Conservation (phyloP, 495 filamentous ascomycete species). For the Penicillium verhagenii region DNA sequence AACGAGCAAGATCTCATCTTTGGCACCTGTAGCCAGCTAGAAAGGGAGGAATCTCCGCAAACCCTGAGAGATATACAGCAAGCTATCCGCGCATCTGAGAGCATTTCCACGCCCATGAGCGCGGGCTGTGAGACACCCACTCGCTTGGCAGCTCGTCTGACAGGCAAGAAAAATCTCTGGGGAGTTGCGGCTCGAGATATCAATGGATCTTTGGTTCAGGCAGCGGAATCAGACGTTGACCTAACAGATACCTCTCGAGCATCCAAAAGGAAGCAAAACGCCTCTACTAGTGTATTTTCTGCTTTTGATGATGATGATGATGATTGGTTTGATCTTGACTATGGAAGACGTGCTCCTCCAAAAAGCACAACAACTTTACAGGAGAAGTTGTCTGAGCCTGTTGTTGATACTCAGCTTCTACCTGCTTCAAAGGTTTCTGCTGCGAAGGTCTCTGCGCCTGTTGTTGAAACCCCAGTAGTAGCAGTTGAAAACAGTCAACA, state of each 20-base stretch:
- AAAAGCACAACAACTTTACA: neutral
- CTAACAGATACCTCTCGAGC: constrained; percentile 27
- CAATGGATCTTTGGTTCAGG: constrained; percentile 57
- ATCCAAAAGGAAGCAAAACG: neutral
- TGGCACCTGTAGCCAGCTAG: constrained; percentile 89
- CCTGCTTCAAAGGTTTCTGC: neutral
- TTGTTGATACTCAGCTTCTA: neutral
- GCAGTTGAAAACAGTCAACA: neutral
- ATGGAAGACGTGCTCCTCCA: constrained; percentile 21
- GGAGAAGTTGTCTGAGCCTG: neutral
- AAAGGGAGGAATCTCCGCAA: constrained; percentile 68
- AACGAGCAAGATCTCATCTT: constrained; percentile 81
- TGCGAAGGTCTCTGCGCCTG: neutral
- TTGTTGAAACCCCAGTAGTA: neutral
- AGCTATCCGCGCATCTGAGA: constrained; percentile 64
- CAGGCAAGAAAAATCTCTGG: constrained; percentile 57
- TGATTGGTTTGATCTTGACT: constrained; percentile 37
- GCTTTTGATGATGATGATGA: constrained; percentile 9
- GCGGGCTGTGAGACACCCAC: neutral
- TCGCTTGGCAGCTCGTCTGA: constrained; percentile 26
- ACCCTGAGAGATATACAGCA: constrained; percentile 66
- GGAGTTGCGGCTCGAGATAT: constrained; percentile 62
- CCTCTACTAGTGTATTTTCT: neutral
- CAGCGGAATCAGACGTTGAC: constrained; percentile 57
- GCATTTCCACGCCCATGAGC: neutral